Evolutionary conservation across 441 rosid genomes (phyloP).

Genomic region (Gossypium trilobum): DNA sequence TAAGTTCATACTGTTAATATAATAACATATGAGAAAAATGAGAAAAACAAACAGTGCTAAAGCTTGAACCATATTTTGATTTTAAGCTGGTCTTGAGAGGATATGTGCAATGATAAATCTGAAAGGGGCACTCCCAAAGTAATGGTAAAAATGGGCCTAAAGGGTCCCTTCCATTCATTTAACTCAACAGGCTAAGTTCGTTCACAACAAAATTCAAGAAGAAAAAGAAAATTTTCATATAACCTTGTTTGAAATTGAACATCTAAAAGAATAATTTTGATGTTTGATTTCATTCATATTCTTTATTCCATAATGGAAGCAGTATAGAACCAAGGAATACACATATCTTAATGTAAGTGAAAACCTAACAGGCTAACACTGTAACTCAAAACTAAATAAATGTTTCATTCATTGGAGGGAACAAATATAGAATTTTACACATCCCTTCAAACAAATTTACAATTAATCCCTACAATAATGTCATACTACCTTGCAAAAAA

Average conservation of each 20-base stretch:
- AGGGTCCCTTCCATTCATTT: no score
- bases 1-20: neutral
- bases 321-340: neutral
- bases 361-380: neutral
- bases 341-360: neutral
- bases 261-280: neutral
- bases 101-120: no score
- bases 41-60: no score
- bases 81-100: no score
- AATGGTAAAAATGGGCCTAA: no score
- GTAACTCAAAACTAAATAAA: neutral
- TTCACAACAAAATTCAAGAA: neutral
- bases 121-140: no score
- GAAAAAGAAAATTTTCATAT: neutral
- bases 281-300: neutral
- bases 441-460: slow-evolving; percentile 8
- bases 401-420: neutral
- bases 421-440: neutral
- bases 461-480: neutral
- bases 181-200: no score
- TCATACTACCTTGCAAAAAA: neutral
- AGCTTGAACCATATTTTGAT: neutral
- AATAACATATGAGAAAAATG: neutral
- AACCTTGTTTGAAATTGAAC: neutral
- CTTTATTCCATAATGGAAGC: neutral